These are phyloP conservation scores for Ogataea hybrid DNA, from an alignment of 1,139 yeast genomes.

Conservation along the genomic window DNA sequence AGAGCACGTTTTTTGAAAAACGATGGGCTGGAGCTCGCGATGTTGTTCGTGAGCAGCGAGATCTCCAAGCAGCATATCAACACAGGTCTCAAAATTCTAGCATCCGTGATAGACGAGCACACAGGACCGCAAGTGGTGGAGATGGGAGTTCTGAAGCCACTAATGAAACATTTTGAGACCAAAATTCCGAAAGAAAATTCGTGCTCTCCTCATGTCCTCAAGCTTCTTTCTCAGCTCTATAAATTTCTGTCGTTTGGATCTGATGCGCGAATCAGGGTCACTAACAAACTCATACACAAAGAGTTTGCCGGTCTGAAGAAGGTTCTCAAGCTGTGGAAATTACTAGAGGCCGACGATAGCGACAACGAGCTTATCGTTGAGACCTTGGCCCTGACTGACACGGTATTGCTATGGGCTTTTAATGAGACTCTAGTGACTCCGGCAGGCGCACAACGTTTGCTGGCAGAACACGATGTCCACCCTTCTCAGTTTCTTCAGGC, in stretches of 20 bases:
- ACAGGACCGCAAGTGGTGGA: constrained; percentile 9
- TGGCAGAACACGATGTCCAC: background rate
- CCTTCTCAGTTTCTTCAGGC: background rate
- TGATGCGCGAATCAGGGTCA: constrained; percentile 22
- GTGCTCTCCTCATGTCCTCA: background rate
- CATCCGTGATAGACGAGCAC: constrained; percentile 5
- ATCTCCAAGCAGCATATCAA: constrained; percentile 17
- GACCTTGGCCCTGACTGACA: background rate
- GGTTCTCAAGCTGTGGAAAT: constrained; percentile 10
- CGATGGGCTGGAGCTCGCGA: constrained; percentile 25
- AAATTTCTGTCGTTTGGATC: constrained; percentile 20
- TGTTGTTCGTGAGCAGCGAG: constrained; percentile 14
- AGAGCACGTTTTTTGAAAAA: constrained; percentile 10
- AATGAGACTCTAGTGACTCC: constrained; percentile 5
- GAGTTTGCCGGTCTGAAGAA: constrained; percentile 13
- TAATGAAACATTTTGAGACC: constrained; percentile 17
- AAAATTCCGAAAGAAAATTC: constrained; percentile 8
- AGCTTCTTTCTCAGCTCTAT: constrained; percentile 13
- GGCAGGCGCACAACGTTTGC: background rate
- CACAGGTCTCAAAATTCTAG: constrained; percentile 15
- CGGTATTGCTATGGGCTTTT: constrained; percentile 4
- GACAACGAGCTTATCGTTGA: constrained; percentile 1
- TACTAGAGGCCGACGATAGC: constrained; percentile 4
- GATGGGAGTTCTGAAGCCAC: constrained; percentile 20
- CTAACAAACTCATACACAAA: constrained; percentile 23